Base-by-base conservation (phyloP, 495 filamentous ascomycete genomes). In the Podospora fimiseda region DNA sequence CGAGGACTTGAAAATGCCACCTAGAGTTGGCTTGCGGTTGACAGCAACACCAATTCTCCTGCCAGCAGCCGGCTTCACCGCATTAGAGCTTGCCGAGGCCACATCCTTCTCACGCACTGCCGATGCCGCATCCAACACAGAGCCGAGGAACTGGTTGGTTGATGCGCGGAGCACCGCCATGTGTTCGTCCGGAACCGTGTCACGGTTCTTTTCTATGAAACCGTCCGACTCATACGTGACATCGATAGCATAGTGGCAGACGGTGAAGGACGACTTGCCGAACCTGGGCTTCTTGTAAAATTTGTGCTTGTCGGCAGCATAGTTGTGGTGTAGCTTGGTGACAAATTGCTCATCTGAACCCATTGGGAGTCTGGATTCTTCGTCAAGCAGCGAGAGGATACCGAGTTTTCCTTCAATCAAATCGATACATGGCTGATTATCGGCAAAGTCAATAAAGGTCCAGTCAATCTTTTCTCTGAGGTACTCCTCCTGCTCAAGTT, bases 201-300 rank as follows among this genome's bases (percentile, higher is more conserved):
- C 93, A 61, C 93, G 81, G 66, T 99, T 99, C 80, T 99, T 99
- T 69, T 99, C 94, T 62, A 99, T 96, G 69, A 99, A 99, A 13
- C 94, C 93, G 65, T 99, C 93, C n/a, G 92, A 96, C 66, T 99
- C 93, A 63, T 99, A 99, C 15, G 93, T 99, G 61, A 99, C 93
- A 62, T 97, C 94, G 55, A 97, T 79, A 45, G 93, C 93, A 76
- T 99, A 99, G 75, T 99, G 93, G 70, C 94, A 97, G 43, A 99
- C 90, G 39, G 94, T 97, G 70, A 99, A 99, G 0, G 93, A 79
- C 21, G 93, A 96, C 70, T 96, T 97, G 52, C 94, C 93, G 63
- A 99, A 97, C 46, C 93, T 79, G 22, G 93, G 94, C 67, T 95
- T 97, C 75, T 95, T 97, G 77, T 96, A 99, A 68, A 94, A 96